Evolutionary conservation across 768 basidiomycete genomes (phyloP).

Genomic region (Kwoniella mangroviensis): DNA sequence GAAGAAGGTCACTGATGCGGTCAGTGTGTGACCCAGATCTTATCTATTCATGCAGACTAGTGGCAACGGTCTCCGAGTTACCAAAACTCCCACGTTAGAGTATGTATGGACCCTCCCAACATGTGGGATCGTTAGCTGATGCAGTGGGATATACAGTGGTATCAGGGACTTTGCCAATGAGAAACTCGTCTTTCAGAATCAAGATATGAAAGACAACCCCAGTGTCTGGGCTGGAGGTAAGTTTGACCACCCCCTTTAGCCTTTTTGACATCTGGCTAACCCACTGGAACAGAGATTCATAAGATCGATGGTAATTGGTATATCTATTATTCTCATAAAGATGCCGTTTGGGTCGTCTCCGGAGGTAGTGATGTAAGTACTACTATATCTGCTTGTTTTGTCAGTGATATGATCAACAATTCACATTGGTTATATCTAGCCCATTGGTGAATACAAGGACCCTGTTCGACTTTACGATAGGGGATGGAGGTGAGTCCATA

Average conservation of each 20-base stretch:
- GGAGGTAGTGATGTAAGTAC: constrained; percentile 20
- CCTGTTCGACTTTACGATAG: constrained; percentile 9
- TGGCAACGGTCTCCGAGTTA: constrained; percentile 9
- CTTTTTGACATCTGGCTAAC: not conserved
- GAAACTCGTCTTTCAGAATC: constrained; percentile 14
- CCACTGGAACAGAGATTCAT: constrained; percentile 21
- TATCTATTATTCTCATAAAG: constrained; percentile 27
- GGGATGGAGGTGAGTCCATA: constrained; percentile 10
- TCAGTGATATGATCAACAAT: not conserved
- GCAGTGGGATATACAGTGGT: constrained; percentile 2
- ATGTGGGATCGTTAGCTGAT: not conserved
- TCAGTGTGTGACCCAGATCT: not conserved
- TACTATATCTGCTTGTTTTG: no score
- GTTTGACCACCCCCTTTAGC: not conserved
- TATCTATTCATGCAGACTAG: constrained; percentile 20
- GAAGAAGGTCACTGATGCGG: not conserved
- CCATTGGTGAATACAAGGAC: constrained; percentile 10
- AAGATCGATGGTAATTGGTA: constrained; percentile 32
- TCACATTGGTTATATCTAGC: not conserved
- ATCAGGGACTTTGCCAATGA: constrained; percentile 7
- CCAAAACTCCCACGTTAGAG: constrained; percentile 19
- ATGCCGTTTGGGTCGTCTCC: constrained; percentile 20
- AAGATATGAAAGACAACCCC: constrained; percentile 4
- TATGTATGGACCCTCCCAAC: not conserved
- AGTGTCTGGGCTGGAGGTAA: constrained; percentile 30